Percentiles rank a stretch among this genome's conserved stretches.
These are phyloP conservation scores for Sclerotinia spermophila DNA, from an alignment of 2,329 filamentous ascomycete species.

Conservation along the genomic window DNA sequence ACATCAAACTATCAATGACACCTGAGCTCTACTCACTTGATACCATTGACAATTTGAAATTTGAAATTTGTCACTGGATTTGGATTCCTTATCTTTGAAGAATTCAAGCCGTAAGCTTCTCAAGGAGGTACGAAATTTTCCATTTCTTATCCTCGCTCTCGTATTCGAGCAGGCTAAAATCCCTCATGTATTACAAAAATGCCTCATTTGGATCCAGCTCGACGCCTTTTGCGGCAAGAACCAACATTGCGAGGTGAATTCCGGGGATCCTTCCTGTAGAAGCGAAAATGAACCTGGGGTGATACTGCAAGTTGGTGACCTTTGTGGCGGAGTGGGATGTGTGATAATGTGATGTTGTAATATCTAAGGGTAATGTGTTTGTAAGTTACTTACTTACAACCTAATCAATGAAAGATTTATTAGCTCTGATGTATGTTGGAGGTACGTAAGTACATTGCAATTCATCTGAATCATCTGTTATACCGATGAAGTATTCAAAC, in stretches of 20 bases:
- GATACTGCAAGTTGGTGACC: neutral
- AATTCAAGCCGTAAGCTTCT: neutral
- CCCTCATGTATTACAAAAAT: slow-evolving; percentile 15
- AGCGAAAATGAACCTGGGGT: neutral
- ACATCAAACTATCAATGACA: neutral
- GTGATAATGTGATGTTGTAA: neutral
- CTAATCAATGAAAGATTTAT: neutral
- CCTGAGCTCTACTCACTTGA: neutral
- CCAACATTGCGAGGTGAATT: neutral
- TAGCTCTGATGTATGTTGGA: neutral
- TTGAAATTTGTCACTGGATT: slow-evolving; percentile 7
- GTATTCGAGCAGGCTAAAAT: slow-evolving; percentile 36
- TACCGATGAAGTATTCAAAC: neutral
- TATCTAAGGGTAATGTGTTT: neutral
- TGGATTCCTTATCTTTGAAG: neutral
- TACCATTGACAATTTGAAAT: neutral
- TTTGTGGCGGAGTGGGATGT: neutral
- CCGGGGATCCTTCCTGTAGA: neutral
- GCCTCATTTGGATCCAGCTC: slow-evolving; percentile 14
- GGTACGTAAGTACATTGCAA: neutral
- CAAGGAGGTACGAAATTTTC: neutral
- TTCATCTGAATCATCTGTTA: neutral
- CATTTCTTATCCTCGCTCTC: slow-evolving; percentile 5
- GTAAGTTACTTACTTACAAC: no score
- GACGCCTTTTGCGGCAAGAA: slow-evolving; percentile 4